These are phyloP conservation scores for Helichrysum umbraculigerum DNA, from an alignment of 129 eudicot species.

Conservation along the genomic window DNA sequence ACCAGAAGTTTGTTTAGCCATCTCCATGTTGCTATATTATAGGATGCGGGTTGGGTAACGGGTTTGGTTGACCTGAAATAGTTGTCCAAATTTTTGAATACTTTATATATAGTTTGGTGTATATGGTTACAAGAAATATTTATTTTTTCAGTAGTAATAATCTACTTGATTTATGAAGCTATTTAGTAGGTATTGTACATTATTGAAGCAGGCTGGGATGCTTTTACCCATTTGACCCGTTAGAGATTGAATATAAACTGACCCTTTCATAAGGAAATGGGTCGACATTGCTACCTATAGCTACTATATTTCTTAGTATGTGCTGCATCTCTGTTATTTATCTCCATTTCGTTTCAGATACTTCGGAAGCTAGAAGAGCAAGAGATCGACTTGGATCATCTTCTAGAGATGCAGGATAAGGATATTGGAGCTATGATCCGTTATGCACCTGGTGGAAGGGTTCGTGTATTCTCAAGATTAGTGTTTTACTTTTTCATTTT, in stretches of 20 bases:
- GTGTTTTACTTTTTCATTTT: slow-evolving; percentile 12
- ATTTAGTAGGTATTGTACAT: not conserved
- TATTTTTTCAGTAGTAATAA: not conserved
- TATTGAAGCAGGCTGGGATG: no score
- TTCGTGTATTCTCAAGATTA: slow-evolving; percentile 24
- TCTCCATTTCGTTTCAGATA: slow-evolving; percentile 51
- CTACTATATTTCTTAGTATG: not conserved
- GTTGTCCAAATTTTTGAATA: not conserved
- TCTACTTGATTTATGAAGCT: not conserved
- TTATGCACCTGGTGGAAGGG: slow-evolving; percentile 97
- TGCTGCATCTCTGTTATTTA: slow-evolving; percentile 19
- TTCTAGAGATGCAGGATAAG: slow-evolving; percentile 85
- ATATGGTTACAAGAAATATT: not conserved
- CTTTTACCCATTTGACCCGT: not conserved
- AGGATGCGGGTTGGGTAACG: not conserved
- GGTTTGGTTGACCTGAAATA: slow-evolving; percentile 12
- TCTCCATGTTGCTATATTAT: not conserved
- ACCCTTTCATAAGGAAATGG: slow-evolving; percentile 11
- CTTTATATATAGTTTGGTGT: slow-evolving; percentile 7
- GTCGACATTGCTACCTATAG: slow-evolving; percentile 9
- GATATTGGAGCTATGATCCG: slow-evolving; percentile 95
- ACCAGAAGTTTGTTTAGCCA: slow-evolving; percentile 54
- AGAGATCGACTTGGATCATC: slow-evolving; percentile 78
- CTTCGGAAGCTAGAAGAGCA: slow-evolving; percentile 94
- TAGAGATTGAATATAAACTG: not conserved